Base-by-base conservation (phyloP, 1,139 yeast genomes). In the Pneumocystis oryctolagi region DNA sequence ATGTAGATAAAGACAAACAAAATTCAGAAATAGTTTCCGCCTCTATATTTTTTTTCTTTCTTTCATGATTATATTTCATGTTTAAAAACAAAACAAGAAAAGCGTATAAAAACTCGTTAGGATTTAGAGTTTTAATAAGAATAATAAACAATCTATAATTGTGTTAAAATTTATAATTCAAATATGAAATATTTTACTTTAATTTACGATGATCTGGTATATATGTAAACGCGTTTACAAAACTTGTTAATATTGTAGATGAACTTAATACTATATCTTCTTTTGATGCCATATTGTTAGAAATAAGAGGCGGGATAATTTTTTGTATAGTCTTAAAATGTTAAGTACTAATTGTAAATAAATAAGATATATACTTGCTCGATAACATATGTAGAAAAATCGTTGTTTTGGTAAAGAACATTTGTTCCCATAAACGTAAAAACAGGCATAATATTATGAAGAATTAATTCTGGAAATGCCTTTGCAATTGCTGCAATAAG, bases 351-450 rank as follows among this genome's bases (percentile, higher is more conserved):
- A 30, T 14, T 20, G n/a, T 4, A 18, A 35, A 35, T 14, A 20
- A 18, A 25, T 35, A 28, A 57, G 14, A 57, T 35, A 35, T 39
- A 56, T 47, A 57, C 59, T 37, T 89, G 94, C 71, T 89, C 96
- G 67, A 94, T 89, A 55, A 92, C 97, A 67, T 87, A 86, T 59
- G 87, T 87, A 1, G 97, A 88, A 72, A 88, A 90, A 71, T 89
- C 97, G 73, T 92, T 97, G 73, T 92, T 98, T 76, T 92, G 97
- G 71, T 96, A 85, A 62, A 94, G 82, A 14, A 97, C 89, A 70
- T 89, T 95, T 37, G 97, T 96, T 64, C 99, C 99, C 98, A 92
- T 92, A 71, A 92, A 94, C 0, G 98, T 94, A 77, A 92, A 92
- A 63, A 92, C 90, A 25, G 99, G 98, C 99, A 92, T 92, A 16